Evolutionary conservation across 495 filamentous ascomycete species (phyloP).

Genomic region (Beverwykella pulmonaria): DNA sequence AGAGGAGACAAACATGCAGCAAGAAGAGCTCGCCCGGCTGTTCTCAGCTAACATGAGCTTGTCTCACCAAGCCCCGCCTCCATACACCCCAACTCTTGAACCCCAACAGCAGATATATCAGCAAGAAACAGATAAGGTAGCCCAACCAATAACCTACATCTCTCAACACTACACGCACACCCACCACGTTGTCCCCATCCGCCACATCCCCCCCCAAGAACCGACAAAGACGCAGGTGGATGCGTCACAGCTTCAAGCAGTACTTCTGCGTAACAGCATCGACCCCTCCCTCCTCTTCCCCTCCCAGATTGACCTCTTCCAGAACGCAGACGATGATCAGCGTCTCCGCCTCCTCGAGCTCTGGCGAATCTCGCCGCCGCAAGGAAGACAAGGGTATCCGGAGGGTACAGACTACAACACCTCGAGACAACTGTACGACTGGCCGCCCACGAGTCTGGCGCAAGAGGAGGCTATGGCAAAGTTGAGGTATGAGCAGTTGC

Average conservation of each 20-base stretch:
- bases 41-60: conserved; percentile 45
- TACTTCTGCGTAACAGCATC: conserved; percentile 43
- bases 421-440: conserved; percentile 35
- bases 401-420: conserved; percentile 29
- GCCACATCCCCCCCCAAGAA: conserved; percentile 35
- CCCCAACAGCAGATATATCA: conserved; percentile 23
- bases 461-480: conserved; percentile 47
- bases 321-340: conserved; percentile 46
- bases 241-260: conserved; percentile 37
- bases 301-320: conserved; percentile 46
- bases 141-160: conserved; percentile 41
- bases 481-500: conserved; percentile 41
- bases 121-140: conserved; percentile 4
- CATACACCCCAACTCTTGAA: conserved; percentile 20
- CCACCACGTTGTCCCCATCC: conserved; percentile 42
- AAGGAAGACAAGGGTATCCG: conserved; percentile 24
- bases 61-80: conserved; percentile 25
- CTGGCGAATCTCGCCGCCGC: conserved; percentile 47
- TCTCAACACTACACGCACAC: conserved; percentile 48
- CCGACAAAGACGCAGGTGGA: conserved; percentile 34
- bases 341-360: conserved; percentile 47
- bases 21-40: conserved; percentile 46
- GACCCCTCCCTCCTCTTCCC: conserved; percentile 46
- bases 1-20: conserved; percentile 42
- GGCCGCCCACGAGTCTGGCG: conserved; percentile 42